A percentile compares a stretch with the other conserved stretches of the same genome.
phyloP scores from a whole-genome alignment of 495 filamentous ascomycete species.

The Cudoniella acicularis region DNA sequence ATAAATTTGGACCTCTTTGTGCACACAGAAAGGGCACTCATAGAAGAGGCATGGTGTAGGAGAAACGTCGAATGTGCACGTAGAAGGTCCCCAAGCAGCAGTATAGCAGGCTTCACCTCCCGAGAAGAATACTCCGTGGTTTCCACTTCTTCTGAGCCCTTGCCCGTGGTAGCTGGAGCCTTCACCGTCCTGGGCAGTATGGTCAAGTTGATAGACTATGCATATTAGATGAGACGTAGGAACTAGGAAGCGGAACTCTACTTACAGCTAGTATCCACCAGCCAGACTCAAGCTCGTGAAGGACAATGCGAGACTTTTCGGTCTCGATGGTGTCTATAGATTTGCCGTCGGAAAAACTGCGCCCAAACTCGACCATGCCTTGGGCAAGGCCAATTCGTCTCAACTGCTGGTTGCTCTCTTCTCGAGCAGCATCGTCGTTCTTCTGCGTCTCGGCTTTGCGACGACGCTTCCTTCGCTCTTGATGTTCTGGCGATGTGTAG shows the following conservation, averaged over 20 bases:
- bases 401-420: constrained; percentile 75
- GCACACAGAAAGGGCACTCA: constrained; percentile 61
- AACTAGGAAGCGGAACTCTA: background rate
- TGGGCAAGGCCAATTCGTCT: constrained; percentile 96
- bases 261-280: constrained; percentile 94
- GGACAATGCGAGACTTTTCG: constrained; percentile 75
- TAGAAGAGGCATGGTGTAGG: constrained; percentile 73
- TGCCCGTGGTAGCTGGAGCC: constrained; percentile 8
- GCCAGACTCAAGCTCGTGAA: constrained; percentile 73
- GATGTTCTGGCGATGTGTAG: constrained; percentile 62
- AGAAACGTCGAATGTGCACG: constrained; percentile 82
- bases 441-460: constrained; percentile 35
- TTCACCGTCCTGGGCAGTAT: constrained; percentile 13
- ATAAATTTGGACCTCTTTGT: constrained; percentile 43
- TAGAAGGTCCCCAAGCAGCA: constrained; percentile 75
- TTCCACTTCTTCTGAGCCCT: constrained; percentile 27
- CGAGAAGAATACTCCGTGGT: constrained; percentile 74
- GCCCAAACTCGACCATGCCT: constrained; percentile 92
- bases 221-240: background rate
- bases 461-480: constrained; percentile 26
- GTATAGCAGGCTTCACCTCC: constrained; percentile 77
- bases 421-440: constrained; percentile 41
- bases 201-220: constrained; percentile 25
- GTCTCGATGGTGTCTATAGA: constrained; percentile 86
- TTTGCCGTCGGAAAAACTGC: constrained; percentile 73